Evolutionary conservation across 1,284 basidiomycete genomes (phyloP), one percentile per base, ranked within the genome.

Genomic region (Puccinia horiana): DNA sequence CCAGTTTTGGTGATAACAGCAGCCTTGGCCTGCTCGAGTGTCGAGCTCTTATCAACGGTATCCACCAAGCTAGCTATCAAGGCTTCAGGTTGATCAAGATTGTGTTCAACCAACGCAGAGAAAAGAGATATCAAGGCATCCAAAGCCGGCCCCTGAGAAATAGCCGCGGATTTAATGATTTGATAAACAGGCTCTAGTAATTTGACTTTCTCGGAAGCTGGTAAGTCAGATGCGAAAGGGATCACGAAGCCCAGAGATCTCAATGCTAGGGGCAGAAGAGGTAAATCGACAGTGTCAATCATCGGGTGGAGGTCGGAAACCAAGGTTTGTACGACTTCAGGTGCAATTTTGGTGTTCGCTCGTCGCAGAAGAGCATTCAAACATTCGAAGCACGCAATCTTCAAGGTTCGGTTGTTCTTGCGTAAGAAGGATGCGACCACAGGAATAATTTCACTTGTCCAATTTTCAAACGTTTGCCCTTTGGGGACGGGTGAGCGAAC

Each of bases 371-470:
- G 88, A 20, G 91, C 91, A 79, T 93, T 91, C 83, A 98, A 88
- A 81, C 93, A 93, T 54, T 89, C 89, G 87, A 99, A 96, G 0
- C 93, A 89, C 61, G 94, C 93, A 40, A 91, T 90, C 86, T 94
- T 94, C 26, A 94, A 92, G 14, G 90, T 87, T 40, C 93, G 90
- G 78, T 94, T 93, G 83, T 92, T 93, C 87, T 93, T 93, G 87
- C 91, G 92, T 83, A 98, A 87, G 35, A 97, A 88, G 0, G 90
- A 89, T 83, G 94, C 90, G 23, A 94, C 88, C 90, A 94, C 94
- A 65, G 92, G 91, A 54, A 95, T 88, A 84, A 91, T 92, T 4
- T 91, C 90, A 77, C 92, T 91, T 20, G 95, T 90, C 94, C 94
- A 98, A 14, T 89, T 87, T 83, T 93, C 92, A 81, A 89, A 88